These are phyloP conservation scores for Alternaria angustiovoidea DNA, from an alignment of 2,329 filamentous ascomycete species.

Conservation along the genomic window DNA sequence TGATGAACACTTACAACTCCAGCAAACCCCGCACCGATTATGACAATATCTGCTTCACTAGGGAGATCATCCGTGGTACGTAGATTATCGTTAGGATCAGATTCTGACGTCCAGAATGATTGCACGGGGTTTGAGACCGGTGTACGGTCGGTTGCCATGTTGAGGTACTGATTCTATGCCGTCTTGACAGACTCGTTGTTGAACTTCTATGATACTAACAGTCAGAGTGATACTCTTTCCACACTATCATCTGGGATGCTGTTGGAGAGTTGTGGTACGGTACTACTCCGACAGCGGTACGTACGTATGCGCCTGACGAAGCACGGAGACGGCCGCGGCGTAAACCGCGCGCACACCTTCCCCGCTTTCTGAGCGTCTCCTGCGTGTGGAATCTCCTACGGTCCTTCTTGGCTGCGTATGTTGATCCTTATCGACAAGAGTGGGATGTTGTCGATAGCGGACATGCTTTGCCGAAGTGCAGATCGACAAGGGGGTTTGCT, in stretches of 20 bases:
- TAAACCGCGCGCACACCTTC: neutral
- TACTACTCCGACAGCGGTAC: neutral
- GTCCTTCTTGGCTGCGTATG: neutral
- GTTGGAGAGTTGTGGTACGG: neutral
- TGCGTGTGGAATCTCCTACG: neutral
- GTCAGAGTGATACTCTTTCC: neutral
- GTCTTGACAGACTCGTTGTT: neutral
- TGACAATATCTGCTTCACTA: conserved; percentile 50
- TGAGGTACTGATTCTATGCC: neutral
- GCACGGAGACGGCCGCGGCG: neutral
- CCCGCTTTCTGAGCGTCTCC: neutral
- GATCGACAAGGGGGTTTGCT: neutral
- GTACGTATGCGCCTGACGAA: neutral
- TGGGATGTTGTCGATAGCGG: neutral
- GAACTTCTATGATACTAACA: neutral
- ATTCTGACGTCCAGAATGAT: neutral
- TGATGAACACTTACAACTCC: neutral
- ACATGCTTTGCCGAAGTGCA: neutral
- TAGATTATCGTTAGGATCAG: neutral
- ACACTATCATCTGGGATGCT: too few relatives aligned
- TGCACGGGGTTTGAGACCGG: neutral
- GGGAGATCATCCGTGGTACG: neutral
- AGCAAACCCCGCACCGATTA: conserved; percentile 66
- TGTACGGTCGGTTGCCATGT: neutral
- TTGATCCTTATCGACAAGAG: neutral